These are phyloP conservation scores for Parietichytrium sp. DNA, from an alignment of 108 stramenopile species.

Conservation along the genomic window DNA sequence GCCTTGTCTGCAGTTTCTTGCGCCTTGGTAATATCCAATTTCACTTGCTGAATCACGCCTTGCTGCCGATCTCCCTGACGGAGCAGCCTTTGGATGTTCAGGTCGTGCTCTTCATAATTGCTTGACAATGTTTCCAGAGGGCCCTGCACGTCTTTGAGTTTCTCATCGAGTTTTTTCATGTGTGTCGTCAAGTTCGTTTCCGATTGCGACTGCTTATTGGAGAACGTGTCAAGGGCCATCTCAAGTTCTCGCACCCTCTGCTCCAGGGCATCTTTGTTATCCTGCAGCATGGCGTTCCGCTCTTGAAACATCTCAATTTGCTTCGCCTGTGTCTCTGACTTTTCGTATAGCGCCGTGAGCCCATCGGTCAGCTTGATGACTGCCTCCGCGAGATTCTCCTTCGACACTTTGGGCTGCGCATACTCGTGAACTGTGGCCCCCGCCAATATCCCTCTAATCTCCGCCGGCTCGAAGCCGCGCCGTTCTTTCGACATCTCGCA, in stretches of 20 bases:
- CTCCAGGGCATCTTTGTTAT: not conserved
- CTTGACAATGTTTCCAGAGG: not conserved
- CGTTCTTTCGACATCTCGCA: too few species aligned
- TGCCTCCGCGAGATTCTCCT: constrained; percentile 21
- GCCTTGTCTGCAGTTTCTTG: not conserved
- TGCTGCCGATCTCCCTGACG: constrained; percentile 21
- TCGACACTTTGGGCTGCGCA: not conserved
- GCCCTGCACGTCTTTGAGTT: not conserved
- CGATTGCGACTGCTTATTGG: not conserved
- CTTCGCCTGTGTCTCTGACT: not conserved
- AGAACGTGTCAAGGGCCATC: not conserved
- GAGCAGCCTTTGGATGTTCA: not conserved
- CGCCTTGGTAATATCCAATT: not conserved
- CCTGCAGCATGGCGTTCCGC: not conserved
- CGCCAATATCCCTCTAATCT: not conserved
- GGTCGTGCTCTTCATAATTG: not conserved
- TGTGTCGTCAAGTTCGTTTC: not conserved
- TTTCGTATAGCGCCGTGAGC: not conserved
- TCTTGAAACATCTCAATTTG: not conserved
- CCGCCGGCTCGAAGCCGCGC: not conserved
- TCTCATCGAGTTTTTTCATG: not conserved
- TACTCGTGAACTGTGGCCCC: constrained; percentile 28
- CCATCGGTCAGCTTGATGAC: not conserved
- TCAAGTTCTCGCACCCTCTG: not conserved
- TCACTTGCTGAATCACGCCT: not conserved